Percentiles rank a stretch among this genome's conserved stretches.
Conservation (phyloP, 192 early-diverging fungal genomes). For the Dispira simplex region DNA sequence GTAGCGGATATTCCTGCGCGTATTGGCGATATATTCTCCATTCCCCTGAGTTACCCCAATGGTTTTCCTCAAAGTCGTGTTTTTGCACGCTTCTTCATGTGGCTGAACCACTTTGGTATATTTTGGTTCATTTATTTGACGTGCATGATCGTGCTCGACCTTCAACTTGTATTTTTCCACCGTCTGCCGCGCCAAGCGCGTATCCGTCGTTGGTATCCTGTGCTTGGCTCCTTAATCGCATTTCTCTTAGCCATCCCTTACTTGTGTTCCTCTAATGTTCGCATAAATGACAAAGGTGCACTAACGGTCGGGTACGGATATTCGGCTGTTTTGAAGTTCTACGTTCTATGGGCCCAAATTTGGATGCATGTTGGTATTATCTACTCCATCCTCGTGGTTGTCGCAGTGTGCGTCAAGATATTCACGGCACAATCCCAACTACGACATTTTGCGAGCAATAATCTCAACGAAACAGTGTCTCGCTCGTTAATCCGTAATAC, state of each 20-base stretch:
- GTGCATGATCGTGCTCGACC: background rate
- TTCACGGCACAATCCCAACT: background rate
- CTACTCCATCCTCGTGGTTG: background rate
- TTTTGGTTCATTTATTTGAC: background rate
- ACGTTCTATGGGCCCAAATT: background rate
- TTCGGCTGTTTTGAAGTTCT: background rate
- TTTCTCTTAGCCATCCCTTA: background rate
- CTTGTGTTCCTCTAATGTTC: background rate
- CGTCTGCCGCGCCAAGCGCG: background rate
- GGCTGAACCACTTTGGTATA: background rate
- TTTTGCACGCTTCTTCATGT: background rate
- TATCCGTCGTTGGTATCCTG: background rate
- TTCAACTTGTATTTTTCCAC: background rate
- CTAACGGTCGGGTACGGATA: background rate
- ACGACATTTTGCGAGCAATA: background rate
- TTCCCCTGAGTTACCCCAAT: background rate
- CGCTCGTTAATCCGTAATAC: background rate
- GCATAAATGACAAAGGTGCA: background rate
- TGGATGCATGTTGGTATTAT: background rate
- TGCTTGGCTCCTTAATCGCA: background rate
- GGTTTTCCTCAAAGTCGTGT: background rate
- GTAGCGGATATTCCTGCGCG: background rate
- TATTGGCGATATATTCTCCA: background rate
- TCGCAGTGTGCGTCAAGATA: background rate
- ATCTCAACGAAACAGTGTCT: background rate